Base-by-base conservation (phyloP, 345 rosid species). In the Aegle marmelos region DNA sequence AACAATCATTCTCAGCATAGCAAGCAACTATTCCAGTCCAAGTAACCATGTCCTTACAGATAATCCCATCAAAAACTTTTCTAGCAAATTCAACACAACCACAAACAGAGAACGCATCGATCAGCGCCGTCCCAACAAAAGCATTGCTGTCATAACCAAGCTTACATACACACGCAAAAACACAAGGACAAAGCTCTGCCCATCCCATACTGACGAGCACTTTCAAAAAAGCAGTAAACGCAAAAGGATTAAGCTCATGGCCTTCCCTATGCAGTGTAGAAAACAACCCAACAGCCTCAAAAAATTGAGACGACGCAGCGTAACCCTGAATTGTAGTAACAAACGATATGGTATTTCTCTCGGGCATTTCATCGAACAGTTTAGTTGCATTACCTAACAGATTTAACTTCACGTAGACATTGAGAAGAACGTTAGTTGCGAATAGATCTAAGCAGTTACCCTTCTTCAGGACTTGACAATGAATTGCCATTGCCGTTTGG, bases 1-100 rank as follows among this genome's bases (percentile, higher is more conserved):
- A 89, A 86, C 65, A 68, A 53, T 82, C 84, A 82, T 94, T 94
- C 81, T 94, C 97, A 2, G 91, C 89, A 65, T 82, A 92, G 81
- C 95, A 94, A 73, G 91, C 61, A 2, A 94, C 72, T 85, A 96
- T 90, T 54, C 95, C 97, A 0, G 92, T 90, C 97, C 98, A 94
- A 64, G 89, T 87, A 88, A 94, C 97, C 89, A 89, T 79, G 74
- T 92, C 99, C 82, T 91, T 91, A 39, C 76, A 25, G 56, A 63
- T 73, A 82, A 94, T 82, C 83, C 85, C 94, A n/a, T 88, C 87
- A 82, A 94, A 92, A 54, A 89, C 91, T 73, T 79, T 68, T 84
- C 87, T 88, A 66, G 95, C 91, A 28, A 79, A 70, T 30, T 83
- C 85, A 81, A 88, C 86, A 67, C 33, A 30, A 61, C 95, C 88